Evolutionary conservation across 2,329 filamentous ascomycete genomes (phyloP).

Genomic region (Colletotrichum acutatum): DNA sequence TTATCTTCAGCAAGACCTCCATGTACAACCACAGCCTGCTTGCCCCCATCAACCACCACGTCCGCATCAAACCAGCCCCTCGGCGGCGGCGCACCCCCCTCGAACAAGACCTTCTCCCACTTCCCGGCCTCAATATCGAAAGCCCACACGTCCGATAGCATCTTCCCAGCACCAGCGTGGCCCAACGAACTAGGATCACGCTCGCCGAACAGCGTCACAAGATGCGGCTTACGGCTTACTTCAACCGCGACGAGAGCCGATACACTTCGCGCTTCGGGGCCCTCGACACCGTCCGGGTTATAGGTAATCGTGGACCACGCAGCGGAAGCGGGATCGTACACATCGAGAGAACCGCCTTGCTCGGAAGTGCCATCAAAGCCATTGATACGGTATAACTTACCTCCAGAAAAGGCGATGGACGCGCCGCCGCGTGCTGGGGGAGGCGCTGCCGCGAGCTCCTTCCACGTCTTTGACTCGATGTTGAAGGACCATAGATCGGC

Average conservation of each 20-base stretch:
- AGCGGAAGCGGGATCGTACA: conserved; percentile 44
- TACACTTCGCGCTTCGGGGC: conserved; percentile 47
- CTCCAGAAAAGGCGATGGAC: conserved; percentile 52
- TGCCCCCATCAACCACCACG: conserved; percentile 33
- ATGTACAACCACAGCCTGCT: conserved; percentile 46
- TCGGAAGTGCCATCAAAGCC: conserved; percentile 72
- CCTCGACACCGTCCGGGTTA: conserved; percentile 41
- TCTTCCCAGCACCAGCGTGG: conserved; percentile 53
- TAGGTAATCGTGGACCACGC: conserved; percentile 42
- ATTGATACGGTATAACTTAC: conserved; percentile 68
- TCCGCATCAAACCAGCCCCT: conserved; percentile 55
- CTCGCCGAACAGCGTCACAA: conserved; percentile 54
- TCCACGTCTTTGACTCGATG: conserved; percentile 58
- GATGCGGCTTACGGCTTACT: conserved; percentile 37
- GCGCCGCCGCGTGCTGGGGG: conserved; percentile 64
- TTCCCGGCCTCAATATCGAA: conserved; percentile 46
- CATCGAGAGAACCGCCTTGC: conserved; percentile 67
- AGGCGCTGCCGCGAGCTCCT: conserved; percentile 62
- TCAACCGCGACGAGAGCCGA: conserved; percentile 41
- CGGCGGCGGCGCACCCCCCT: conserved; percentile 41
- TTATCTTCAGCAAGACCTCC: conserved; percentile 53
- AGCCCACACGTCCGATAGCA: conserved; percentile 53
- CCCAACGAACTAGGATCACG: conserved; percentile 49
- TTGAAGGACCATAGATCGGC: conserved; percentile 71
- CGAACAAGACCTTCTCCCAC: conserved; percentile 43